Conservation (phyloP, 352 stramenopile genomes). For the Phytopythium mirpurense region DNA sequence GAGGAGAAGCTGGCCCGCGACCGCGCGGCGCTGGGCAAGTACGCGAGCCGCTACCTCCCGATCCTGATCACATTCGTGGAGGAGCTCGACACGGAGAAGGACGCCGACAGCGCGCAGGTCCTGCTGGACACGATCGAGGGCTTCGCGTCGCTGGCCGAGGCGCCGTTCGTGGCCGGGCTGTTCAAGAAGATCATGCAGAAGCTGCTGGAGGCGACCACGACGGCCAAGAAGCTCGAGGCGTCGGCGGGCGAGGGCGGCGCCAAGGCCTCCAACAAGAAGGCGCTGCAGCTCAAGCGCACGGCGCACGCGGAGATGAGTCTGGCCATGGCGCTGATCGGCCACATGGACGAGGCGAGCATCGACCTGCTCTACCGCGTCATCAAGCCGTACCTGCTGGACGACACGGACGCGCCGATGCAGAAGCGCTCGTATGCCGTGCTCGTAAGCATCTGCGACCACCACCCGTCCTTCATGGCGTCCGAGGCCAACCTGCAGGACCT, state of each 20-base stretch:
- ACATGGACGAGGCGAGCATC: slow-evolving; percentile 77
- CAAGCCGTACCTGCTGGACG: slow-evolving; percentile 84
- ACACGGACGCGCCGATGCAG: slow-evolving; percentile 83
- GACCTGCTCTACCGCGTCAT: slow-evolving; percentile 84
- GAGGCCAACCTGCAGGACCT: slow-evolving; percentile 89
- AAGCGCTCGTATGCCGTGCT: slow-evolving; percentile 86
- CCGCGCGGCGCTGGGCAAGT: slow-evolving; percentile 73
- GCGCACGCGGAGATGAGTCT: slow-evolving; percentile 77
- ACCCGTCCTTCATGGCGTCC: slow-evolving; percentile 70
- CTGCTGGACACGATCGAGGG: slow-evolving; percentile 77
- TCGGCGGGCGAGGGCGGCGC: slow-evolving; percentile 19
- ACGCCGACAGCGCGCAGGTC: slow-evolving; percentile 56
- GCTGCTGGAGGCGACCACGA: slow-evolving; percentile 77
- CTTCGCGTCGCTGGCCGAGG: slow-evolving; percentile 74
- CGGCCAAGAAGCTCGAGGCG: slow-evolving; percentile 59
- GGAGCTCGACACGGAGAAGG: slow-evolving; percentile 72
- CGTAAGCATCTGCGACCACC: slow-evolving; percentile 82
- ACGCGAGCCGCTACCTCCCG: slow-evolving; percentile 76
- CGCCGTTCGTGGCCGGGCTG: slow-evolving; percentile 49
- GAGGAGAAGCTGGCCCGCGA: slow-evolving; percentile 74
- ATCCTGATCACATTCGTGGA: slow-evolving; percentile 82
- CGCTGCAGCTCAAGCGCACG: slow-evolving; percentile 48
- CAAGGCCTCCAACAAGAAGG: slow-evolving; percentile 32
- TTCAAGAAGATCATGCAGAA: slow-evolving; percentile 91
- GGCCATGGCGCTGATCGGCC: slow-evolving; percentile 65